These are phyloP conservation scores for Glutinoglossum americanum DNA, from an alignment of 495 filamentous ascomycete species.

Conservation along the genomic window DNA sequence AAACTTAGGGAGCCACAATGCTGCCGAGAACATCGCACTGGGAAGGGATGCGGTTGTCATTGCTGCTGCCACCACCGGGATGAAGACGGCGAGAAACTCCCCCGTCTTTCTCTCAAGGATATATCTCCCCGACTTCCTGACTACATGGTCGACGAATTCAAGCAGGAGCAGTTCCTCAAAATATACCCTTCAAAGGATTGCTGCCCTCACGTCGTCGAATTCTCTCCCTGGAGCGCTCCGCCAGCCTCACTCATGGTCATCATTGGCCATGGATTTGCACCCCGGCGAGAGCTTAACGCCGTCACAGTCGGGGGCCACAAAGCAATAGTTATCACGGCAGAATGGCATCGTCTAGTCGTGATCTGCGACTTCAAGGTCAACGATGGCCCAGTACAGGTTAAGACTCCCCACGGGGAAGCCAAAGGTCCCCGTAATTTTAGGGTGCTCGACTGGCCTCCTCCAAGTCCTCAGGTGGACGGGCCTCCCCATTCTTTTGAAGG, in stretches of 20 bases:
- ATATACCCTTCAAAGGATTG: background rate
- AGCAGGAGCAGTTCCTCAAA: background rate
- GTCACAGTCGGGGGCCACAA: background rate
- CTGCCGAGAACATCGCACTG: no score
- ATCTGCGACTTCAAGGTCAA: background rate
- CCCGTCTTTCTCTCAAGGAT: background rate
- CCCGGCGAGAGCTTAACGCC: background rate
- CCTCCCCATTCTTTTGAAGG: background rate
- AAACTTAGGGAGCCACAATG: no score
- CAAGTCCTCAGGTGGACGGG: background rate
- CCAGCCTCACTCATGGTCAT: background rate
- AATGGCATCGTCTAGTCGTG: background rate
- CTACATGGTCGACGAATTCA: background rate
- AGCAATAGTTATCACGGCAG: background rate
- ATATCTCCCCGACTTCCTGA: background rate
- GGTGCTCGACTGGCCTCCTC: background rate
- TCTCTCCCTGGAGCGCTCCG: background rate
- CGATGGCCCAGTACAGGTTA: background rate
- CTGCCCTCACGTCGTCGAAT: background rate
- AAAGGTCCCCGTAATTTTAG: background rate
- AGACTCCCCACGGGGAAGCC: background rate
- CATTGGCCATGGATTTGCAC: background rate
- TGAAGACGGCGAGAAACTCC: background rate
- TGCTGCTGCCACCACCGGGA: background rate
- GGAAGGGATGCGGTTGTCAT: background rate